Evolutionary conservation across 441 rosid species (phyloP).

Genomic region (Biscutella laevigata): DNA sequence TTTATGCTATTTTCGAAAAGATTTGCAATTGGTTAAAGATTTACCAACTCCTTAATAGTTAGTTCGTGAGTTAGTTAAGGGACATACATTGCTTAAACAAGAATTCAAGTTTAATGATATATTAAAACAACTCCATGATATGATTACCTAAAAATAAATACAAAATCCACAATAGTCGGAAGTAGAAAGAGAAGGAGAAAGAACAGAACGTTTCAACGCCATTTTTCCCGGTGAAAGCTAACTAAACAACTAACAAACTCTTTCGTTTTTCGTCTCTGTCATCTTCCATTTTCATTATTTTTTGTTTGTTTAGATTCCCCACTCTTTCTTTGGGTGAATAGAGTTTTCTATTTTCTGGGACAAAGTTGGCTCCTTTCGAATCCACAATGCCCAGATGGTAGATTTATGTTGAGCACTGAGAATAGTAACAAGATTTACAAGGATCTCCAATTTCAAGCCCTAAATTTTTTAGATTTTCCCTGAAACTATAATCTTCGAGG

Average conservation of each 20-base stretch:
- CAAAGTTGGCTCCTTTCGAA: slow-evolving; percentile 9
- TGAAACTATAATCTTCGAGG: not conserved
- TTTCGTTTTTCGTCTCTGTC: slow-evolving; percentile 12
- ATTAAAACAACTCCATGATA: not conserved
- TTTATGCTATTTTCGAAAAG: slow-evolving; percentile 11
- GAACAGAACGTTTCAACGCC: slow-evolving; percentile 78
- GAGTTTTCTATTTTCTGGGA: slow-evolving; percentile 9
- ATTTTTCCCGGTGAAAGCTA: slow-evolving; percentile 45
- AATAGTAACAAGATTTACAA: not conserved
- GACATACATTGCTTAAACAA: slow-evolving; percentile 19
- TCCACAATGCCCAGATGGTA: slow-evolving; percentile 24
- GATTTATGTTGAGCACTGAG: not conserved
- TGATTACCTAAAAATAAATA: slow-evolving; percentile 1
- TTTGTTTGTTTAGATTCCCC: not conserved
- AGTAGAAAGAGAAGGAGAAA: slow-evolving; percentile 12
- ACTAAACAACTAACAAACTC: not conserved
- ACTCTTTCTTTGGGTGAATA: not conserved
- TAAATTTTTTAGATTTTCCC: not conserved
- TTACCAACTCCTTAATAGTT: not conserved
- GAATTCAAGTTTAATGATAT: slow-evolving; percentile 1
- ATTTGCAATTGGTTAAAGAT: not conserved
- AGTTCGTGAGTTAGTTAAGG: slow-evolving; percentile 11
- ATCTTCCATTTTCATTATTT: slow-evolving; percentile 7
- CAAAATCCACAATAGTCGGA: slow-evolving; percentile 27
- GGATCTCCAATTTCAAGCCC: not conserved